Base-by-base conservation (phyloP, 2,329 filamentous ascomycete species). In the Stagonosporopsis cucurbitacearum region DNA sequence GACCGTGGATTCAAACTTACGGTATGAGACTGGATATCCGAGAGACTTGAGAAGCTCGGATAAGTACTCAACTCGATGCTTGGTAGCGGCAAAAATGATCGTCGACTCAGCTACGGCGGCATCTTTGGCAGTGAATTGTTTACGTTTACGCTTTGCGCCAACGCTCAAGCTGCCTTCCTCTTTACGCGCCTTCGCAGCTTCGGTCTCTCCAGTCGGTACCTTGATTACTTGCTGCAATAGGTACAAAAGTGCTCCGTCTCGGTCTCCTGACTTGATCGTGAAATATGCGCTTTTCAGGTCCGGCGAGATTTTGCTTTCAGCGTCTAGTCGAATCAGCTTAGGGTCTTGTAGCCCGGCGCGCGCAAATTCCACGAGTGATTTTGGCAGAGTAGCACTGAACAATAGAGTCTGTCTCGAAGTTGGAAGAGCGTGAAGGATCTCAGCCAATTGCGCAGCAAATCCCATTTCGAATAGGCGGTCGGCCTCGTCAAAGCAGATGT, bases 391-490 rank as follows among this genome's bases (percentile, higher is more conserved):
- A 0, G 95, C 95, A 30, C 95, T 99, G 76, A 99, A 99, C 2
- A 99, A 82, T 7, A 98, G 80, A 3, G 93, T 99, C 73, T 99
- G 95, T 55, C 96, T 85, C 22, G 88, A 90, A 0, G 86, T 80
- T 1, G 96, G 95, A 15, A 99, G 80, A 0, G 92, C 90, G 70
- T 96, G 88, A 47, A 99, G 80, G 80, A 98, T 98, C 73, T 99
- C 95, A 1, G 90, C 89, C 65, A 99, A 81, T 71, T 99, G 95
- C 3, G 91, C 88, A 4, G 93, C 92, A 73, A 99, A 99, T 66
- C 95, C 96, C 94, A 99, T 97, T 73, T 99, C 95, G 76, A 99
- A 99, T 19, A 99, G 81, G 50, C 95, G 86, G 81, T 99, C 95
- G 1, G 95, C 95, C 76, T 99, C 95, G 73, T 99, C 95, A 62